Conservation (phyloP, 73 alveolate genomes). For the Blepharisma stoltei region DNA sequence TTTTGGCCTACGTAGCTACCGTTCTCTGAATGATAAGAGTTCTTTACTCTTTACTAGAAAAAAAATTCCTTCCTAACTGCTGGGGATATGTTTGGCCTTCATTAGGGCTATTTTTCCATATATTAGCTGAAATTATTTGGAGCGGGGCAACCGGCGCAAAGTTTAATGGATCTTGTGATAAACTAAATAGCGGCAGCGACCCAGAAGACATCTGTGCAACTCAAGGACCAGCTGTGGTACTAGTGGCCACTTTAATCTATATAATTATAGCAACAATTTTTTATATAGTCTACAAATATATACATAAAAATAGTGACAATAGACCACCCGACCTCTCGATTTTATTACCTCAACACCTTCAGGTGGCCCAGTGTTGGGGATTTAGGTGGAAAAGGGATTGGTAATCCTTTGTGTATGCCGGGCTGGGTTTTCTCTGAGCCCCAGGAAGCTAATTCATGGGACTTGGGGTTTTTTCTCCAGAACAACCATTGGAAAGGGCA, state of each 20-base stretch:
- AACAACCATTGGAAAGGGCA: too few species aligned
- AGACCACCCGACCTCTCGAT: too few species aligned
- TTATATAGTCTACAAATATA: too few species aligned
- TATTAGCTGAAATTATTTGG: conserved; percentile 25
- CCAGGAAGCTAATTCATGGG: too few species aligned
- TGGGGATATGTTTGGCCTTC: conserved; percentile 7
- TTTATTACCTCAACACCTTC: too few species aligned
- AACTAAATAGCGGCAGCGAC: background rate
- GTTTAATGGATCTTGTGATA: background rate
- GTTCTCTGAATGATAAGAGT: background rate
- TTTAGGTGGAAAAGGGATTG: too few species aligned
- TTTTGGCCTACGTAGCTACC: background rate
- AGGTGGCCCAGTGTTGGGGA: too few species aligned
- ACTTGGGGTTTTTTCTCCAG: too few species aligned
- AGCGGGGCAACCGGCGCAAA: background rate
- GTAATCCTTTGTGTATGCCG: too few species aligned
- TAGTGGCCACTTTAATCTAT: background rate
- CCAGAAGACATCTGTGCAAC: conserved; percentile 14
- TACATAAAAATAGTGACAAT: too few species aligned
- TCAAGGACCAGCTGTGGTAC: conserved; percentile 18
- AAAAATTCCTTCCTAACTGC: background rate
- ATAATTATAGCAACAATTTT: background rate
- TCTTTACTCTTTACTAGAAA: background rate
- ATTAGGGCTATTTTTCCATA: conserved; percentile 18
- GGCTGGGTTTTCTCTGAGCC: too few species aligned